phyloP scores from a whole-genome alignment of 164 flowering plant genomes.

The Echeveria elegans region DNA sequence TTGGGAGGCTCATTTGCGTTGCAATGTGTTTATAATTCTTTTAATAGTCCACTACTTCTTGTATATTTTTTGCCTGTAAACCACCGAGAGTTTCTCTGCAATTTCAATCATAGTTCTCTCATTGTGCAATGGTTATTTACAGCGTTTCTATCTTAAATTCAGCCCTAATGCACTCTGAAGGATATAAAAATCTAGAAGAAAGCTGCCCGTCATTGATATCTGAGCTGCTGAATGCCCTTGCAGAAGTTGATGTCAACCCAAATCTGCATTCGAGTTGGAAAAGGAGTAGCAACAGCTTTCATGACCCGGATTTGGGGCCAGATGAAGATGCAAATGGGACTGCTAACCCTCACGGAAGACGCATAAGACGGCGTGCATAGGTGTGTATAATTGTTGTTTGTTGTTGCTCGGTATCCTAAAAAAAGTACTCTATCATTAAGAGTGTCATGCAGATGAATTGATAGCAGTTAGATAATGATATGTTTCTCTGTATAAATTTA shows the following conservation, averaged over 20 bases:
- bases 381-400: constrained; percentile 7
- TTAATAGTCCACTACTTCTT: background rate
- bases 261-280: constrained; percentile 31
- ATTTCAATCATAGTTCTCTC: background rate
- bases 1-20: background rate
- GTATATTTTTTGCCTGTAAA: background rate
- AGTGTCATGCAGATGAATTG: background rate
- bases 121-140: background rate
- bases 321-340: constrained; percentile 32
- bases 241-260: constrained; percentile 49
- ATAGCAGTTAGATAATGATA: background rate
- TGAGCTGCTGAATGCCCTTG: constrained; percentile 59
- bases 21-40: background rate
- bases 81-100: background rate
- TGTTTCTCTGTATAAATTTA: background rate
- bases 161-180: constrained; percentile 83
- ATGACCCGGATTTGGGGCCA: constrained; percentile 32
- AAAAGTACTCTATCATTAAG: background rate
- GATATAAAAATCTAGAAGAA: constrained; percentile 60
- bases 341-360: constrained; percentile 43
- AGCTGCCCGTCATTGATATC: constrained; percentile 53
- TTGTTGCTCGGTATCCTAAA: background rate
- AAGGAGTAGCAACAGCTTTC: constrained; percentile 50
- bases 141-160: constrained; percentile 10
- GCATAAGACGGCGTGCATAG: constrained; percentile 48